A percentile compares a stretch with the other conserved stretches of the same genome.
Conservation (phyloP, 2,329 filamentous ascomycete genomes). For the Epichloe aotearoae region DNA sequence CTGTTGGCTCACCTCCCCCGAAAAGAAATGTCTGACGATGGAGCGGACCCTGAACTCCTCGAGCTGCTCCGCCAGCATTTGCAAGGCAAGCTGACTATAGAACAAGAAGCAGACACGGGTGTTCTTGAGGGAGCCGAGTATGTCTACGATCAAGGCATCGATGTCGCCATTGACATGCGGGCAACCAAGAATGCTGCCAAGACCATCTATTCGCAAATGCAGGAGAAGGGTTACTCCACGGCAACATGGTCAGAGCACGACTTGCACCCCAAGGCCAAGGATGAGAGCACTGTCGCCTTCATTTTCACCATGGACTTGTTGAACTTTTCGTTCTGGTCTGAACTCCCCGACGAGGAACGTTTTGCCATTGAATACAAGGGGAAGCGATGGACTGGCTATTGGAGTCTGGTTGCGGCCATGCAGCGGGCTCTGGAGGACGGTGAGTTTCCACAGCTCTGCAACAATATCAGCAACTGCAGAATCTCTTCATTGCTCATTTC, state of each 20-base stretch:
- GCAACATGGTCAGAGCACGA: slow-evolving; percentile 80
- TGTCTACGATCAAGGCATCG: slow-evolving; percentile 84
- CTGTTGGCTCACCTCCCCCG: background rate
- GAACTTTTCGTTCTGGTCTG: slow-evolving; percentile 97
- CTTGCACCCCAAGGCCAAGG: slow-evolving; percentile 72
- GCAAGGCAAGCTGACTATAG: slow-evolving; percentile 40
- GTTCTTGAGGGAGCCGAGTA: slow-evolving; percentile 74
- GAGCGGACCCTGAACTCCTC: slow-evolving; percentile 76
- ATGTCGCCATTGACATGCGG: slow-evolving; percentile 76
- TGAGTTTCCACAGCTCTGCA: slow-evolving; percentile 10
- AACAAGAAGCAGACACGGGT: slow-evolving; percentile 58
- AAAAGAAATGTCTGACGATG: slow-evolving; percentile 66
- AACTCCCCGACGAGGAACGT: slow-evolving; percentile 51
- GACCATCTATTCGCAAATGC: slow-evolving; percentile 69
- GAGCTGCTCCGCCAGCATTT: slow-evolving; percentile 75
- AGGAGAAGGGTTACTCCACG: slow-evolving; percentile 69
- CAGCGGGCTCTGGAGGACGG: slow-evolving; percentile 83
- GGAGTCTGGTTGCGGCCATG: slow-evolving; percentile 78
- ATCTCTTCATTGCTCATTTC: background rate
- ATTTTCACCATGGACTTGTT: slow-evolving; percentile 96
- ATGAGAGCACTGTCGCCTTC: slow-evolving; percentile 72
- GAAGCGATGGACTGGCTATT: slow-evolving; percentile 84
- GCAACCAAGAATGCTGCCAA: slow-evolving; percentile 73
- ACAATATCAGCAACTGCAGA: background rate
- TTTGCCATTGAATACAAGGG: slow-evolving; percentile 76